Evolutionary conservation across 164 flowering plant species (phyloP).

Genomic region (Vitis rupestris): DNA sequence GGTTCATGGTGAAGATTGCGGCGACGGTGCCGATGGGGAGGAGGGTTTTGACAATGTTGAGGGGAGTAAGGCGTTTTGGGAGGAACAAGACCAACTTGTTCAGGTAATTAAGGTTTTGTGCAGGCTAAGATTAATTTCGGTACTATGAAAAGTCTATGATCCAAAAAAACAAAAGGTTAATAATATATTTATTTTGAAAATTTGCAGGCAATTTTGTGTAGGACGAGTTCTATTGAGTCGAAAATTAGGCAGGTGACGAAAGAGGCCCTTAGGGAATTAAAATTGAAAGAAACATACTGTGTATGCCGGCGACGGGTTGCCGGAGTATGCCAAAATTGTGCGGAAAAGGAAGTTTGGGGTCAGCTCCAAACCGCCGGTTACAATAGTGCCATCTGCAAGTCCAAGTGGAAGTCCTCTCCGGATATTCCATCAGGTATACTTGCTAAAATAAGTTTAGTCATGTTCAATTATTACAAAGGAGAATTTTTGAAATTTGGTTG

Average conservation of each 20-base stretch:
- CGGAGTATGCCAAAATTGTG: slow-evolving; percentile 63
- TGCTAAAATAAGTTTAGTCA: too few relatives aligned
- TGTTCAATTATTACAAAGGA: too few relatives aligned
- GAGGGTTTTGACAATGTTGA: slow-evolving; percentile 18
- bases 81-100: slow-evolving; percentile 42
- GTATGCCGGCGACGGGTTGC: slow-evolving; percentile 36
- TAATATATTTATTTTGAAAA: background rate
- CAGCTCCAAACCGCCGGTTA: slow-evolving; percentile 55
- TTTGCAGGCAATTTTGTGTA: slow-evolving; percentile 54
- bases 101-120: slow-evolving; percentile 28
- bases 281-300: slow-evolving; percentile 32
- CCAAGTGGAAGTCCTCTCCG: slow-evolving; percentile 76
- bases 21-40: slow-evolving; percentile 22
- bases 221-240: slow-evolving; percentile 62
- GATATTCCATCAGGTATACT: slow-evolving; percentile 68
- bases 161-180: too few relatives aligned
- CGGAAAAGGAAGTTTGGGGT: slow-evolving; percentile 40
- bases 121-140: background rate
- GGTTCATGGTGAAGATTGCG: slow-evolving; percentile 10
- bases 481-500: too few relatives aligned
- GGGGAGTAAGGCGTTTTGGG: slow-evolving; percentile 50
- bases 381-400: slow-evolving; percentile 59
- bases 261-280: slow-evolving; percentile 46
- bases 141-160: too few relatives aligned
- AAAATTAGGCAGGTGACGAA: slow-evolving; percentile 56